A percentile compares a stretch with the other conserved stretches of the same genome.
phyloP scores from a whole-genome alignment of 1,284 basidiomycete species.

The Ustilago trichophora region DNA sequence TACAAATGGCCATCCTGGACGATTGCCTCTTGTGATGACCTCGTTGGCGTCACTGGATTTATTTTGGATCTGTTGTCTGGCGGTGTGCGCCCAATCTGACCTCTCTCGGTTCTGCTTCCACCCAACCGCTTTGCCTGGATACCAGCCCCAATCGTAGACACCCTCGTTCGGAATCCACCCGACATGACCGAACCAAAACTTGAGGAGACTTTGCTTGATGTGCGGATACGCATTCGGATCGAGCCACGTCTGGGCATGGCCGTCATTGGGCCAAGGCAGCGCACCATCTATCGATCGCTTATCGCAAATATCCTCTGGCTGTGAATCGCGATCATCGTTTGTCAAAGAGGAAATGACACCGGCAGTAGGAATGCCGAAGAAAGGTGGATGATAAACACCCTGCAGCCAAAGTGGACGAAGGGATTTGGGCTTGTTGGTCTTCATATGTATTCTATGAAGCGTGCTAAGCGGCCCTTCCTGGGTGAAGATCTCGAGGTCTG shows the following conservation, averaged over 20 bases:
- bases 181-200: constrained; percentile 22
- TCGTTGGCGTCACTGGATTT: too few relatives aligned
- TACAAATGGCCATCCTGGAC: constrained; percentile 36
- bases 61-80: constrained; percentile 1
- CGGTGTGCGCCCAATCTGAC: constrained; percentile 12
- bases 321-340: constrained; percentile 1
- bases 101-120: constrained; percentile 13
- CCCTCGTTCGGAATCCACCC: constrained; percentile 25
- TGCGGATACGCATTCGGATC: constrained; percentile 6
- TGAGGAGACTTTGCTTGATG: constrained; percentile 16
- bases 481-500: constrained; percentile 18
- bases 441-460: constrained; percentile 11
- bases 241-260: constrained; percentile 11
- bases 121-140: constrained; percentile 30
- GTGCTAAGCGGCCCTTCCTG: constrained; percentile 11
- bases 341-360: background rate
- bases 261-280: constrained; percentile 33
- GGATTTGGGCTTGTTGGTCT: constrained; percentile 13
- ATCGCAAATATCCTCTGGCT: background rate
- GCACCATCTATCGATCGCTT: background rate
- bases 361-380: constrained; percentile 19
- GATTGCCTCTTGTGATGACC: background rate
- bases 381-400: constrained; percentile 18
- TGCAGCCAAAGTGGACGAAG: constrained; percentile 31
- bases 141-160: constrained; percentile 44